These are phyloP conservation scores for Penicillium manginii DNA, from an alignment of 495 filamentous ascomycete genomes.

Conservation along the genomic window DNA sequence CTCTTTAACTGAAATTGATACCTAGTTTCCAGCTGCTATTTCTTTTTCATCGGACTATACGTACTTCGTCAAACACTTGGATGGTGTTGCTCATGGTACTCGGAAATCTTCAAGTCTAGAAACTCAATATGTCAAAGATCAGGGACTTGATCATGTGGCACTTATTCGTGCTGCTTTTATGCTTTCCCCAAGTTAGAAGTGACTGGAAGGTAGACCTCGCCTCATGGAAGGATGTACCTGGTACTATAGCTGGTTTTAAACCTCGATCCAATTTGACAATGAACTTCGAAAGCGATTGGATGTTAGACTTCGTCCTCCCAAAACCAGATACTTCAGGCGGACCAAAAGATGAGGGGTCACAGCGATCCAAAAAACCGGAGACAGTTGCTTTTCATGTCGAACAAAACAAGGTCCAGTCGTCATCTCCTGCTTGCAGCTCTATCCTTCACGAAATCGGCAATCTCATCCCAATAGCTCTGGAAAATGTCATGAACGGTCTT, in stretches of 20 bases:
- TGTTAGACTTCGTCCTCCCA: background rate
- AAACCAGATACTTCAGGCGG: background rate
- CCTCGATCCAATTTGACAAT: background rate
- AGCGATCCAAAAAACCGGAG: background rate
- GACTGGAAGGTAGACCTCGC: background rate
- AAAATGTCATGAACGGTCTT: background rate
- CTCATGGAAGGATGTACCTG: background rate
- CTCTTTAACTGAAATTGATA: no score
- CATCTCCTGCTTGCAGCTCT: background rate
- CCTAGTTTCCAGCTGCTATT: no score
- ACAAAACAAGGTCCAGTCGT: background rate
- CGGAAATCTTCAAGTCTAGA: background rate
- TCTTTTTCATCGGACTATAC: background rate
- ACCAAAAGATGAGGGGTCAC: background rate
- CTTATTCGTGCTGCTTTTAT: background rate
- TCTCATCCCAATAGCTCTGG: background rate
- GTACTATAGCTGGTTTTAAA: background rate
- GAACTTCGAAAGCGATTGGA: background rate
- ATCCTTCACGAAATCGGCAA: background rate
- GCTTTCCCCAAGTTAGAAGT: background rate
- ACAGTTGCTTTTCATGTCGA: background rate
- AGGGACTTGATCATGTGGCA: background rate
- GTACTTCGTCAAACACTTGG: background rate
- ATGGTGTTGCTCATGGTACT: background rate
- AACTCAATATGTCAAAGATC: background rate